Evolutionary conservation across 441 rosid genomes (phyloP), one percentile per base, ranked within the genome.

Genomic region (Macaranga tanarius): DNA sequence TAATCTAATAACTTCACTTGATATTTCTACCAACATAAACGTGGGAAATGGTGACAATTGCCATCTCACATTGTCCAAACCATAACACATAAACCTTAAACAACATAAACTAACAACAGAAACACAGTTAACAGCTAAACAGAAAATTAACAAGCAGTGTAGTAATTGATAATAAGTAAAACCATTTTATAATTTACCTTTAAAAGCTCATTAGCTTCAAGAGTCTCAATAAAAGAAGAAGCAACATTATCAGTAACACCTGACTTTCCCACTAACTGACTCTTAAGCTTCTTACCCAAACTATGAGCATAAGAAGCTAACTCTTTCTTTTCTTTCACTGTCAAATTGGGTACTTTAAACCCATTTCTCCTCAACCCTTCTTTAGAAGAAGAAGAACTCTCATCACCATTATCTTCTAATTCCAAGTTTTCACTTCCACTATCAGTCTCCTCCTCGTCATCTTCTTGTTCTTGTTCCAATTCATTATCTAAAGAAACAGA

Each of bases 271-370:
- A 92, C 96, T 15, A 86, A 75, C 67, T 93, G 98, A 65, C 76
- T 81, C 89, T 86, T 92, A 72, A 90, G 84, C 78, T 88, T 89
- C 82, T 92, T 82, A 57, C 98, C 98, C 67, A 93, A 75, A 44
- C 96, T 83, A 77, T 90, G 90, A 0, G 96, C 98, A 75, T 89
- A 90, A n/a, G 93, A 90, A 56, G 93, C 93, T 65, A 94, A 72
- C 71, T 92, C 95, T 78, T 94, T 92, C 92, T 94, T 94, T 78
- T 94, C 98, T 85, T 90, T 94, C 75, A 85, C 85, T 4, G 91
- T 81, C 83, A 94, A 70, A 42, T 69, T 84, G 60, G 79, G 86
- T 52, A 77, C 48, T 62, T 81, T 69, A 25, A 38, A 50, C 69
- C 51, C 70, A n/a, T 62, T 52, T 20, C 58, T 73, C 78, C 62